Evolutionary conservation across 2,329 filamentous ascomycete species (phyloP).

Genomic region (Simplicillium sp.): DNA sequence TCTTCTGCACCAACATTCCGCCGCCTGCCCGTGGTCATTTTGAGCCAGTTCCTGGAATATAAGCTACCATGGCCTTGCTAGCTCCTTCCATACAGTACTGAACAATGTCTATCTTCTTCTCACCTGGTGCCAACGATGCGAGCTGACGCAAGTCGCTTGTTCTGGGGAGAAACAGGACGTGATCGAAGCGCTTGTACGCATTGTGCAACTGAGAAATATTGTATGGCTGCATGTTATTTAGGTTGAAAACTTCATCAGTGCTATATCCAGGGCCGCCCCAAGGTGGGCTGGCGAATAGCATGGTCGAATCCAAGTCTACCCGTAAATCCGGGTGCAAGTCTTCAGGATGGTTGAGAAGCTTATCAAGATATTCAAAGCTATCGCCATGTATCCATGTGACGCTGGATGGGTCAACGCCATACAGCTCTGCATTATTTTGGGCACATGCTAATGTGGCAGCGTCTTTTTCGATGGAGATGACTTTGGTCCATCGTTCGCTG

Average conservation of each 20-base stretch:
- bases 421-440: slow-evolving; percentile 81
- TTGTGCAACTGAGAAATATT: slow-evolving; percentile 52
- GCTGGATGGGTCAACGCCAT: slow-evolving; percentile 60
- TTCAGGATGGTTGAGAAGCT: slow-evolving; percentile 24
- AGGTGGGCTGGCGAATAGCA: slow-evolving; percentile 49
- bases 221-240: slow-evolving; percentile 84
- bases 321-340: slow-evolving; percentile 27
- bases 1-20: too few relatives aligned
- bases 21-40: background rate
- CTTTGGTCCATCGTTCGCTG: slow-evolving; percentile 66
- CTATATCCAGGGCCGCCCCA: slow-evolving; percentile 51
- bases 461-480: slow-evolving; percentile 86
- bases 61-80: slow-evolving; percentile 71
- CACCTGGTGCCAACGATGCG: slow-evolving; percentile 42
- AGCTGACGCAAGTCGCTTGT: slow-evolving; percentile 77
- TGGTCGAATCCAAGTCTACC: slow-evolving; percentile 29
- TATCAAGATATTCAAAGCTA: slow-evolving; percentile 66
- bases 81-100: slow-evolving; percentile 90
- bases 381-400: slow-evolving; percentile 86
- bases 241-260: slow-evolving; percentile 64
- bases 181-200: slow-evolving; percentile 49
- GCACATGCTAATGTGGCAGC: slow-evolving; percentile 74
- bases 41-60: slow-evolving; percentile 32
- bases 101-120: slow-evolving; percentile 58
- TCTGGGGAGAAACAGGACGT: slow-evolving; percentile 75